Evolutionary conservation across 2,329 filamentous ascomycete genomes (phyloP), one percentile per base, ranked within the genome.

Genomic region (Ophiostoma pallidulum): DNA sequence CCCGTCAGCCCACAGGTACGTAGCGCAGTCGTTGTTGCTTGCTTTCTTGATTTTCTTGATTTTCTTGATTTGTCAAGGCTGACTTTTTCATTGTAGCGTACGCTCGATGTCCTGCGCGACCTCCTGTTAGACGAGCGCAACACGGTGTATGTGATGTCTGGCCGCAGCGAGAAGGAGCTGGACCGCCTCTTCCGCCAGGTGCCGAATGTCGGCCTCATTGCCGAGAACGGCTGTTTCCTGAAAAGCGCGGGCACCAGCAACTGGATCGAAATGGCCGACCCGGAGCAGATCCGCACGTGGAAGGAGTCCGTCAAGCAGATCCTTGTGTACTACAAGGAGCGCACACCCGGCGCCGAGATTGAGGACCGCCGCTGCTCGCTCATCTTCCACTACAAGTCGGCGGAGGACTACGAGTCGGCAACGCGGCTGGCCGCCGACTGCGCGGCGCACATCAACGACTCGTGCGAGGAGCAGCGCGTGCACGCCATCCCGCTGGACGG

Each of bases 391-490:
- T 94, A 92, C 67, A 85, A 86, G 62, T 82, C 81, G 45, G 83
- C 85, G 2, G 84, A 88, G 47, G 87, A 96, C 60, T 78, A 78
- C 49, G 79, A 84, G 44, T 75, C 78, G 20, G 90, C 90, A 0
- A 74, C 77, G 49, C 81, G 88, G 18, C 84, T 90, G 58, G 91
- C 89, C 0, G 85, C 84, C 18, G 91, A 97, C 61, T 94, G 89
- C 59, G 88, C 88, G 0, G 90, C 86, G 53, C 90, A 96, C 59
- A 92, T 97, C 71, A 97, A 97, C 60, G 90, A 95, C 60, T 86
- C 88, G 0, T 95, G 89, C 61, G 83, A 88, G 60, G 78, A 76
- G 47, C 86, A 94, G 64, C 77, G 81, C 28, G 84, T 97, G 4
- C 87, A 89, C 59, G 91, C 91, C 5, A 78, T 94, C 16, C 83